Percentiles rank a stretch among this genome's conserved stretches.
Evolutionary conservation across 768 basidiomycete species (phyloP).

Genomic region (Pisolithus sp.): DNA sequence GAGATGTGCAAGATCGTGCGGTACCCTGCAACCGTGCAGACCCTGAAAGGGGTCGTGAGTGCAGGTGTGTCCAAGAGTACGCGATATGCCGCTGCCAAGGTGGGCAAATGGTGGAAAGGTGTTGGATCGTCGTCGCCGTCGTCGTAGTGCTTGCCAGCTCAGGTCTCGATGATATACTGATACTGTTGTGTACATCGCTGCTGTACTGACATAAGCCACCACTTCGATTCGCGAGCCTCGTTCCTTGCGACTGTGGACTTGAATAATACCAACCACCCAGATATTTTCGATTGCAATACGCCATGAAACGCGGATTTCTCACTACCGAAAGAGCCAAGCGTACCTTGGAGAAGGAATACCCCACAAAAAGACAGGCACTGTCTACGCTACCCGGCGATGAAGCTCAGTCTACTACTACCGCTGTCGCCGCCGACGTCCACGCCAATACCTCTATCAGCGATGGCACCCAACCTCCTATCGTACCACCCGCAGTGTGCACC

Average conservation of each 20-base stretch:
- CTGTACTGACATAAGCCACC: background rate
- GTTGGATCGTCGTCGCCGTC: constrained; percentile 3
- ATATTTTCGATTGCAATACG: background rate
- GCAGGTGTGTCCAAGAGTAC: constrained; percentile 76
- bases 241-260: too few relatives aligned
- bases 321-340: constrained; percentile 8
- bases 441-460: too few relatives aligned
- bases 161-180: too few relatives aligned
- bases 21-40: constrained; percentile 77
- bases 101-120: constrained; percentile 76
- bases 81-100: constrained; percentile 68
- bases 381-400: background rate
- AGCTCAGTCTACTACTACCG: background rate
- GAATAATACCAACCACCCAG: background rate
- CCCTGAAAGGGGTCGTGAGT: constrained; percentile 78
- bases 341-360: constrained; percentile 4
- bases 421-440: background rate
- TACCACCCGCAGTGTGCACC: too few relatives aligned
- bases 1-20: constrained; percentile 77
- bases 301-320: constrained; percentile 21
- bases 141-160: too few relatives aligned
- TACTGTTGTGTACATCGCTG: too few relatives aligned
- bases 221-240: background rate
- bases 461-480: too few relatives aligned
- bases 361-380: constrained; percentile 1